A percentile compares a stretch with the other conserved stretches of the same genome.
phyloP scores from a whole-genome alignment of 2,329 filamentous ascomycete species.

The Aspergillus tanneri region DNA sequence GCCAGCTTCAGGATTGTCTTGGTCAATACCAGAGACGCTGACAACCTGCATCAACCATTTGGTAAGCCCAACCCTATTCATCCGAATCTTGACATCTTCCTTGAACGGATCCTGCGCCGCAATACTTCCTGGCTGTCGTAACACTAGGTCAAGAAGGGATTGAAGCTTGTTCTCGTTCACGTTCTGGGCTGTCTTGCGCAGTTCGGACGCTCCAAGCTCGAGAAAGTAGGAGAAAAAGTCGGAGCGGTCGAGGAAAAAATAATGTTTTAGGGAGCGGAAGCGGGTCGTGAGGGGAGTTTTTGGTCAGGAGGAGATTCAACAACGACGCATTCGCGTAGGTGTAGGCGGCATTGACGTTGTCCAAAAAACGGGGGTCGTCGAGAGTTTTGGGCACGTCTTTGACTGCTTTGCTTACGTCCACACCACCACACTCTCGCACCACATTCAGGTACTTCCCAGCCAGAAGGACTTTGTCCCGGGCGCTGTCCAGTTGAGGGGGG shows the following conservation, averaged over 20 bases:
- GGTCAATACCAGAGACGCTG: conserved; percentile 92
- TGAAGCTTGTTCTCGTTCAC: conserved; percentile 94
- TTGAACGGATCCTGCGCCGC: conserved; percentile 96
- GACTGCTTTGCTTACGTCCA: conserved; percentile 86
- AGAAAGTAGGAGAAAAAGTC: conserved; percentile 99
- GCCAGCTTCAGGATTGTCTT: conserved; percentile 64
- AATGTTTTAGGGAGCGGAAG: conserved; percentile 90
- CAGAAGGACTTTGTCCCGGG: conserved; percentile 91
- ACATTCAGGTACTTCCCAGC: conserved; percentile 98
- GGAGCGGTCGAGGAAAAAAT: conserved; percentile 97
- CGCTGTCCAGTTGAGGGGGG: conserved; percentile 83
- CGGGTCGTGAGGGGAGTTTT: conserved; percentile 85
- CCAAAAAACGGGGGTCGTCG: conserved; percentile 85
- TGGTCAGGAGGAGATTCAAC: conserved; percentile 85
- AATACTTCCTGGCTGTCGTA: conserved; percentile 93
- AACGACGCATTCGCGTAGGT: conserved; percentile 93
- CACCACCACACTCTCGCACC: conserved; percentile 92
- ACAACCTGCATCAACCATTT: conserved; percentile 95
- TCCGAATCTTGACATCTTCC: conserved; percentile 94
- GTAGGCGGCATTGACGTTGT: conserved; percentile 94
- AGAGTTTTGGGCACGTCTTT: conserved; percentile 88
- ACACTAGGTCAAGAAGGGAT: conserved; percentile 88
- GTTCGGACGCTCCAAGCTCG: conserved; percentile 82
- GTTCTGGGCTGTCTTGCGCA: conserved; percentile 81
- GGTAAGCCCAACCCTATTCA: conserved; percentile 91